A percentile compares a stretch with the other conserved stretches of the same genome.
phyloP scores from a whole-genome alignment of 164 flowering plant species.

The Liriodendron chinense region DNA sequence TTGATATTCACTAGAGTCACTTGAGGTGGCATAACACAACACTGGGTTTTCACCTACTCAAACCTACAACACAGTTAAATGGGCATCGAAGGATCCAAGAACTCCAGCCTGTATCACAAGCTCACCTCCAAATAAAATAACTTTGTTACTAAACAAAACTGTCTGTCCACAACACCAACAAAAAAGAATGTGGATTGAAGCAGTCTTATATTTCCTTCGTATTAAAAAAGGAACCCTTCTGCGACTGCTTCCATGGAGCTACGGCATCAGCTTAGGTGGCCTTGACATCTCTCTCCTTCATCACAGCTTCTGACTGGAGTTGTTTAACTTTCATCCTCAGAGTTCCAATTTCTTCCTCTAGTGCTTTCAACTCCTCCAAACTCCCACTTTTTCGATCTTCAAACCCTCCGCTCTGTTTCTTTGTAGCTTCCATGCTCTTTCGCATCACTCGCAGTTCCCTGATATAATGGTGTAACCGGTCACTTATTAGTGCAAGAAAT shows the following conservation, averaged over 20 bases:
- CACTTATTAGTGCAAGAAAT: slow-evolving; percentile 66
- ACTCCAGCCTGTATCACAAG: background rate
- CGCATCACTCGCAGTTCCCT: slow-evolving; percentile 68
- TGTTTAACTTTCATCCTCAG: slow-evolving; percentile 32
- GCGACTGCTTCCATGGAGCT: slow-evolving; percentile 67
- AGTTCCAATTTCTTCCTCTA: slow-evolving; percentile 34
- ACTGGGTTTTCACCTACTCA: background rate
- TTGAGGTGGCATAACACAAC: too few species aligned
- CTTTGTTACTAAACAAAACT: background rate
- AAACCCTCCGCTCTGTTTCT: slow-evolving; percentile 41
- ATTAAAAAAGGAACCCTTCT: slow-evolving; percentile 81
- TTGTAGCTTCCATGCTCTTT: slow-evolving; percentile 59
- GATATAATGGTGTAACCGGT: slow-evolving; percentile 70
- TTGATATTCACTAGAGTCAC: too few species aligned
- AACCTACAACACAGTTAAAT: background rate
- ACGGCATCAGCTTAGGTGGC: slow-evolving; percentile 53
- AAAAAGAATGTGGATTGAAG: background rate
- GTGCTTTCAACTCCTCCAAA: slow-evolving; percentile 34
- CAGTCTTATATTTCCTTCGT: slow-evolving; percentile 46
- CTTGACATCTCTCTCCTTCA: slow-evolving; percentile 41
- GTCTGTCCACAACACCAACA: background rate
- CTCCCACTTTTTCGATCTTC: slow-evolving; percentile 42
- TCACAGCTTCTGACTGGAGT: slow-evolving; percentile 43
- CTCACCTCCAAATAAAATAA: background rate
- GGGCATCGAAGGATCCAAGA: background rate